Evolutionary conservation across 2,329 filamentous ascomycete species (phyloP), one percentile per base, ranked within the genome.

Genomic region (Aspergillus fischeri): DNA sequence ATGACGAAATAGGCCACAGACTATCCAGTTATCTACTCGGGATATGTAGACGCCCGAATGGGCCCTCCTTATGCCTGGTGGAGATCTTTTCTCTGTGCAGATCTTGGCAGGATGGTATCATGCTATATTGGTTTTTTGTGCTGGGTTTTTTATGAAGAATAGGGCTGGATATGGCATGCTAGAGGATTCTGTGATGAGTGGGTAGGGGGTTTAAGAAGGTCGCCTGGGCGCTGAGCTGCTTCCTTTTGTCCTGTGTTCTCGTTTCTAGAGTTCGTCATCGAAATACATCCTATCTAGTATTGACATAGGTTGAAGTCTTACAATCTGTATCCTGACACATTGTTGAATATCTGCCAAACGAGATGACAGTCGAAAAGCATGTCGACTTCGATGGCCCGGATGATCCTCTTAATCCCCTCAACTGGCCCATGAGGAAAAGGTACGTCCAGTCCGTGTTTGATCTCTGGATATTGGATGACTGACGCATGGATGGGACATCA

Each of bases 381-480:
- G 53, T 60, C 53, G 58, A 58, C 42, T 59, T 59, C 17, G 52
- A 57, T 5, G 57, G 57, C 8, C 54, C 51, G 7, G 48, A 52
- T 35, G 57, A 59, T 20, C 51, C 57, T n/a, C 52, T 59, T 11
- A 49, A 57, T 11, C 54, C 57, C 3, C 55, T 57, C 21, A 59
- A 58, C n/a, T 60, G 58, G 56, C 58, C 55, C 20, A 47, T 49
- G n/a, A 56, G 49, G 47, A 62, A 62, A n/a, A 57, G 53, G 58
- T 62, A 49, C 11, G 44, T 51, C 25, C 8, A 17, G 11, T 24
- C 21, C 20, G n/a, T 24, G 24, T 17, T 14, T 24, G n/a, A 4
- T 25, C 44, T 25, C 9, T 25, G n/a, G 5, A 14, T 14, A 25
- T 1, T 25, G 24, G 44, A 47, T 21, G 24, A 25, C 44, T 47